Conservation (phyloP, 2,329 filamentous ascomycete genomes). For the Aschersonia sp. region DNA sequence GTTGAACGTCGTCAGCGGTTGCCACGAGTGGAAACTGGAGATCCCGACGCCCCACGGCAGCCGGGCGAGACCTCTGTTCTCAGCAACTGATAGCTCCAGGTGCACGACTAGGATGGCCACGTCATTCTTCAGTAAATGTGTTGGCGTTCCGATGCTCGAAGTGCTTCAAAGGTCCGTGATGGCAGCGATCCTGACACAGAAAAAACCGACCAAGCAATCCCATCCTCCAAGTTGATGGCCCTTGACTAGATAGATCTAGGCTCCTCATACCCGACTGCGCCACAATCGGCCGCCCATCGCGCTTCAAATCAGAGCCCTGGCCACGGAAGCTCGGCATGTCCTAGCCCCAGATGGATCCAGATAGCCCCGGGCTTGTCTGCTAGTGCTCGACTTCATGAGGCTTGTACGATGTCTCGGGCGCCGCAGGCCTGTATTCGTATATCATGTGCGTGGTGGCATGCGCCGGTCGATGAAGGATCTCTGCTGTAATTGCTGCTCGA, state of each 20-base stretch:
- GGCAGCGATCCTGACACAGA: too few relatives aligned
- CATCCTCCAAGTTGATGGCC: background rate
- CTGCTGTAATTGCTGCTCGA: too few relatives aligned
- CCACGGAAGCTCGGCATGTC: constrained; percentile 5
- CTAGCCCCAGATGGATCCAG: constrained; percentile 1
- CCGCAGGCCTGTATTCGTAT: too few relatives aligned
- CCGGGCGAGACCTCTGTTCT: background rate
- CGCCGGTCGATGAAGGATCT: background rate
- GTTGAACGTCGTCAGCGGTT: background rate
- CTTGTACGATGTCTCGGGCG: too few relatives aligned
- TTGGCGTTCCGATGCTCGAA: too few relatives aligned
- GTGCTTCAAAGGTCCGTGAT: too few relatives aligned
- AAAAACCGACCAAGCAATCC: background rate
- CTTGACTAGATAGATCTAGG: too few relatives aligned
- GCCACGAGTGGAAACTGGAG: background rate
- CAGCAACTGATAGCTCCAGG: background rate
- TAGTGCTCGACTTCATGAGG: too few relatives aligned
- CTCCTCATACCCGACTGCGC: background rate
- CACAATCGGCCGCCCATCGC: constrained; percentile 1
- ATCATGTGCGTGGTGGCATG: too few relatives aligned
- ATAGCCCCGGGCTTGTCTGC: too few relatives aligned
- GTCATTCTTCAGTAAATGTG: too few relatives aligned
- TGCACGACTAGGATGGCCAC: background rate
- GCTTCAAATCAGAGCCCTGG: constrained; percentile 1
- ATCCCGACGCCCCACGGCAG: background rate